These are phyloP conservation scores for Didymella glomerata DNA, from an alignment of 2,329 filamentous ascomycete genomes.

Conservation along the genomic window DNA sequence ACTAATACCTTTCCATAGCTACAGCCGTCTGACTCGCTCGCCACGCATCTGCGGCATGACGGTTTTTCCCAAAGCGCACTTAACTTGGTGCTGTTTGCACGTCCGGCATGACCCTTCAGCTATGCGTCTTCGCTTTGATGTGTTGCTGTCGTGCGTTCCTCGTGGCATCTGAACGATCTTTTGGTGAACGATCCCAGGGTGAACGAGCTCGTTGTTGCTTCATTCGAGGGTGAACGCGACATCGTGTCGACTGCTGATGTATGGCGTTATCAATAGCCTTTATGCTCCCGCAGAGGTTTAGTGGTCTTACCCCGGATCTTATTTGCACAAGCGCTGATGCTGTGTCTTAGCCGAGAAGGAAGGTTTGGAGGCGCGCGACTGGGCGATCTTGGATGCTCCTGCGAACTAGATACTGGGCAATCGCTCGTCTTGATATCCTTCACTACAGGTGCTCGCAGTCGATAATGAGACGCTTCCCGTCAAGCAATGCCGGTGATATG, in stretches of 20 bases:
- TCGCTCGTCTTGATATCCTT: neutral
- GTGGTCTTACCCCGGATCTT: neutral
- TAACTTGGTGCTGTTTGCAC: neutral
- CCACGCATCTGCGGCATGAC: neutral
- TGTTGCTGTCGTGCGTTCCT: neutral
- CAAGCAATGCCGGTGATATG: neutral
- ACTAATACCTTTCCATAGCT: no score
- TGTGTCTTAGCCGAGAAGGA: neutral
- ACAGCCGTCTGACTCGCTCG: neutral
- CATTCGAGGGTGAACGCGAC: neutral
- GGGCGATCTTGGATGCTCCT: neutral
- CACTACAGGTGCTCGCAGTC: neutral
- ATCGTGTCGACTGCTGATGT: neutral
- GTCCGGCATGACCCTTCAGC: neutral
- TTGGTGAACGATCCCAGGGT: neutral
- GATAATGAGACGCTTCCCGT: neutral
- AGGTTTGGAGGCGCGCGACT: neutral
- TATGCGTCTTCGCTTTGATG: neutral
- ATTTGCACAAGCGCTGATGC: neutral
- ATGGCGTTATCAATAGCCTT: neutral
- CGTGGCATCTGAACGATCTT: neutral
- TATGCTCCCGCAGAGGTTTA: neutral
- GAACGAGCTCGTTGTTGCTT: no score
- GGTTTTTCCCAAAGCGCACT: neutral
- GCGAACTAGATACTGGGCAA: neutral